These are phyloP conservation scores for Nothopassalora personata DNA, from an alignment of 2,329 filamentous ascomycete genomes.

Conservation along the genomic window DNA sequence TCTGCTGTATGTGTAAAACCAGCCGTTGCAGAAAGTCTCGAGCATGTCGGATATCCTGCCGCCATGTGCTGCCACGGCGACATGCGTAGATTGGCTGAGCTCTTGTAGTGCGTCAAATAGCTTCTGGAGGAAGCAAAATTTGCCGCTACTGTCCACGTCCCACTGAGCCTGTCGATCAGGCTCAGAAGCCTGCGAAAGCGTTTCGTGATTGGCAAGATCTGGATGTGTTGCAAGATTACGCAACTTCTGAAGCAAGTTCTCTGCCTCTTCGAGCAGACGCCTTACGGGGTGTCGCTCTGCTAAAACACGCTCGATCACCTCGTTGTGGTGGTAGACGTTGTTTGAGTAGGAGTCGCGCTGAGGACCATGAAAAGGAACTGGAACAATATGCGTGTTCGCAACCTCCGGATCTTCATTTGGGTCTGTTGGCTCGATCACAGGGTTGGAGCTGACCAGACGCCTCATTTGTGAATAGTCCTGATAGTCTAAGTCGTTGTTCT, in stretches of 20 bases:
- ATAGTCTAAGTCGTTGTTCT: conserved; percentile 3
- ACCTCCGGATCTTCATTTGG: conserved; percentile 13
- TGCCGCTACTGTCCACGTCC: conserved; percentile 32
- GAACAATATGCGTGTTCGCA: conserved; percentile 22
- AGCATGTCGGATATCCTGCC: conserved; percentile 30
- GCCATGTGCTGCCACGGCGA: conserved; percentile 30
- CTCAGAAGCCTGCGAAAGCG: conserved; percentile 25
- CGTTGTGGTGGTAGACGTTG: conserved; percentile 20
- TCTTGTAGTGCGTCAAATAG: conserved; percentile 27
- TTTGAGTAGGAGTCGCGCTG: conserved; percentile 31
- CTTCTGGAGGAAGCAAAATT: conserved; percentile 34
- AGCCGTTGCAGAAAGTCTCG: conserved; percentile 30
- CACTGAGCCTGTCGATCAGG: conserved; percentile 29
- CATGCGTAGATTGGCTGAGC: conserved; percentile 17
- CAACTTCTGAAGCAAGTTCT: conserved; percentile 25
- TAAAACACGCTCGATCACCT: conserved; percentile 26
- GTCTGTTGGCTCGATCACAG: not conserved
- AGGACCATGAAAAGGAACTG: conserved; percentile 25
- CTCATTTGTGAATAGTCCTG: not conserved
- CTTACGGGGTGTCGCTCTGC: conserved; percentile 10
- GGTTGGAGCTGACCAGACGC: not conserved
- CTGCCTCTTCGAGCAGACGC: conserved; percentile 17
- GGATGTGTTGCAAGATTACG: conserved; percentile 28
- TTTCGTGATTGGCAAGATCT: conserved; percentile 33
- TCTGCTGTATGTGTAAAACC: conserved; percentile 11